These are phyloP conservation scores for Penicillium mononematosum DNA, from an alignment of 495 filamentous ascomycete genomes.

Conservation along the genomic window DNA sequence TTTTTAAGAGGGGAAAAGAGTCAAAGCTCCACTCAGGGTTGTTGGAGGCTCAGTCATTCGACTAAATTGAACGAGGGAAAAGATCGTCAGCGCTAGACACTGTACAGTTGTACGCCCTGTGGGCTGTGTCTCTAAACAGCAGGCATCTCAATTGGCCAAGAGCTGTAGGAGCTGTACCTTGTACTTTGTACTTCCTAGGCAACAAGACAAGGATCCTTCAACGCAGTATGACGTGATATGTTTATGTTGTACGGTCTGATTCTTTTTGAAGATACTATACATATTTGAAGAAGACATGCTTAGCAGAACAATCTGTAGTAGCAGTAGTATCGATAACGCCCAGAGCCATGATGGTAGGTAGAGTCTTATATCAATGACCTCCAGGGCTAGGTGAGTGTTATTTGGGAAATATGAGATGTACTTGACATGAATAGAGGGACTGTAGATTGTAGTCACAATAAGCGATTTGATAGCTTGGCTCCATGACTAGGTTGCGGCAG, in stretches of 20 bases:
- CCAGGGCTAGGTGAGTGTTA: too few relatives aligned
- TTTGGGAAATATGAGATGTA: too few relatives aligned
- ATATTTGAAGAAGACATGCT: too few relatives aligned
- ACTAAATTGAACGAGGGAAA: neutral
- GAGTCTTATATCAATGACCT: too few relatives aligned
- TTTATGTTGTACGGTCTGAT: too few relatives aligned
- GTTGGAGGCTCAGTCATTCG: neutral
- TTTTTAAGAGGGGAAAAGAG: constrained; percentile 2
- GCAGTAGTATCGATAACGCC: too few relatives aligned
- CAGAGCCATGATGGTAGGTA: too few relatives aligned
- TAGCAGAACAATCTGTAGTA: too few relatives aligned
- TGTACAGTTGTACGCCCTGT: neutral
- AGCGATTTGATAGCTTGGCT: neutral
- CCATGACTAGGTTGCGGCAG: neutral
- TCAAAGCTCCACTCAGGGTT: neutral
- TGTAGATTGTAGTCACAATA: neutral
- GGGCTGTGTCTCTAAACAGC: neutral
- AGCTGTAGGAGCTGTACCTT: neutral
- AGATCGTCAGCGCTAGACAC: neutral
- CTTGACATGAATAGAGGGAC: too few relatives aligned
- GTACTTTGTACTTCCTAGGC: neutral
- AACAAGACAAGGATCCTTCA: neutral
- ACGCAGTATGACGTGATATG: neutral
- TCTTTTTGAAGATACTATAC: too few relatives aligned
- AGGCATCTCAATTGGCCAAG: neutral